phyloP scores from a whole-genome alignment of 352 stramenopile genomes.

The Globisporangium alternatum region DNA sequence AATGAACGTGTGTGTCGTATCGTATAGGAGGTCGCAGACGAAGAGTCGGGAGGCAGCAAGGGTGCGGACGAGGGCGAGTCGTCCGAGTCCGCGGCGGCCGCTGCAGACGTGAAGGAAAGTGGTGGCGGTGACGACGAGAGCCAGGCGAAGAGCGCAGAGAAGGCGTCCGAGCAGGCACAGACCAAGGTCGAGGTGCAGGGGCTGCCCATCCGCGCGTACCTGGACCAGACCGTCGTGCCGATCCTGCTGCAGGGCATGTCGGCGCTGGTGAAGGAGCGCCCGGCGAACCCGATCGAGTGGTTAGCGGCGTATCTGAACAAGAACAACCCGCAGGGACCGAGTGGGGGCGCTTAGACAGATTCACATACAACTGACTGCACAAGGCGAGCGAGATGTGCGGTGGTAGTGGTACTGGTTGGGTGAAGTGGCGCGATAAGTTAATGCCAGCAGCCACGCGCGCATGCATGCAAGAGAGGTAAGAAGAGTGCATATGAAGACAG shows the following conservation, averaged over 20 bases:
- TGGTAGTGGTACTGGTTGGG: not conserved
- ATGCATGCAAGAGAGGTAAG: no score
- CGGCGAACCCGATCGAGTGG: slow-evolving; percentile 96
- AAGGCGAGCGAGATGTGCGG: not conserved
- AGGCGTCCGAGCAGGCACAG: slow-evolving; percentile 67
- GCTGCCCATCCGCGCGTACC: slow-evolving; percentile 96
- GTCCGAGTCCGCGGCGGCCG: not conserved
- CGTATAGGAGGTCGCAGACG: not conserved
- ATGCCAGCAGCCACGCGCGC: no score
- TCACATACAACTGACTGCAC: not conserved
- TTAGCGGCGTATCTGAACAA: slow-evolving; percentile 95
- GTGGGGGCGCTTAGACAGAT: slow-evolving; percentile 5
- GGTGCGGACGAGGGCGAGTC: not conserved
- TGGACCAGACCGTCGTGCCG: slow-evolving; percentile 98
- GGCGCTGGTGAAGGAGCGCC: slow-evolving; percentile 96
- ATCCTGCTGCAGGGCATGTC: slow-evolving; percentile 98
- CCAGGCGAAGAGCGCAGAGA: slow-evolving; percentile 57
- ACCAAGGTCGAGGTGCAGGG: slow-evolving; percentile 91
- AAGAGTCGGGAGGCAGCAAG: not conserved
- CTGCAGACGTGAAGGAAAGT: not conserved
- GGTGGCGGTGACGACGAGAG: not conserved
- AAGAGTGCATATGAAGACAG: no score
- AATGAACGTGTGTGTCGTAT: not conserved
- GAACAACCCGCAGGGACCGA: slow-evolving; percentile 92
- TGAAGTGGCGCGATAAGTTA: not conserved